Conservation (phyloP, 768 basidiomycete genomes). For the Boletus rubescentipes region DNA sequence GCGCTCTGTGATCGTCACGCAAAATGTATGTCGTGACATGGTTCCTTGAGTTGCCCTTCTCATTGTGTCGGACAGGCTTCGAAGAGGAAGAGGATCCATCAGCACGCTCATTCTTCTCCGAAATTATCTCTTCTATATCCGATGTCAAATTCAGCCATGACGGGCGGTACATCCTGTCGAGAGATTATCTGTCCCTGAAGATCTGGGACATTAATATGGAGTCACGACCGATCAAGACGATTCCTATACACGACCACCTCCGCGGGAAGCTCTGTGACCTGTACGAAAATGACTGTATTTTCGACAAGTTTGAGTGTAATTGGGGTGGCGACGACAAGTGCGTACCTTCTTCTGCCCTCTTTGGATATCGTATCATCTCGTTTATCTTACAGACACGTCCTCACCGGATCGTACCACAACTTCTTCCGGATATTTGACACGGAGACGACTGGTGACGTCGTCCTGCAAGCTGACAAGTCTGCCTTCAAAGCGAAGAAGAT, state of each 20-base stretch:
- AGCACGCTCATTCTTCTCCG: slow-evolving; percentile 97
- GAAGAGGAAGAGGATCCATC: slow-evolving; percentile 99
- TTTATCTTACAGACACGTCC: slow-evolving; percentile 66
- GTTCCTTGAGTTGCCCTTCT: slow-evolving; percentile 3
- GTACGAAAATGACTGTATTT: slow-evolving; percentile 99
- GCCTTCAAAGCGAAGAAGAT: slow-evolving; percentile 99
- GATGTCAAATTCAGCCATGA: slow-evolving; percentile 99
- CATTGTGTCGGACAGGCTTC: slow-evolving; percentile 61
- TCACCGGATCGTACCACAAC: slow-evolving; percentile 99
- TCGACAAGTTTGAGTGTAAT: slow-evolving; percentile 99
- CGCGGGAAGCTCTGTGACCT: slow-evolving; percentile 96
- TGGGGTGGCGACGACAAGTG: slow-evolving; percentile 96
- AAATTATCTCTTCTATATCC: slow-evolving; percentile 99
- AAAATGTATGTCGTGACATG: slow-evolving; percentile 66
- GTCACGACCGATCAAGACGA: slow-evolving; percentile 91
- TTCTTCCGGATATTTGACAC: slow-evolving; percentile 99
- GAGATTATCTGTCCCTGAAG: slow-evolving; percentile 97
- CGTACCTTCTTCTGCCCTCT: slow-evolving; percentile 38
- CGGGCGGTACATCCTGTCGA: slow-evolving; percentile 93
- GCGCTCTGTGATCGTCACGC: slow-evolving; percentile 95
- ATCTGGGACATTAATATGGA: slow-evolving; percentile 99
- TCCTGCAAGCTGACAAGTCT: slow-evolving; percentile 97
- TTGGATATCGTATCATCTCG: slow-evolving; percentile 8
- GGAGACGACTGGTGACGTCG: slow-evolving; percentile 82
- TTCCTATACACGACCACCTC: slow-evolving; percentile 97